Conservation (phyloP, 179 eudicot species). For the Monotropa hypopitys region DNA sequence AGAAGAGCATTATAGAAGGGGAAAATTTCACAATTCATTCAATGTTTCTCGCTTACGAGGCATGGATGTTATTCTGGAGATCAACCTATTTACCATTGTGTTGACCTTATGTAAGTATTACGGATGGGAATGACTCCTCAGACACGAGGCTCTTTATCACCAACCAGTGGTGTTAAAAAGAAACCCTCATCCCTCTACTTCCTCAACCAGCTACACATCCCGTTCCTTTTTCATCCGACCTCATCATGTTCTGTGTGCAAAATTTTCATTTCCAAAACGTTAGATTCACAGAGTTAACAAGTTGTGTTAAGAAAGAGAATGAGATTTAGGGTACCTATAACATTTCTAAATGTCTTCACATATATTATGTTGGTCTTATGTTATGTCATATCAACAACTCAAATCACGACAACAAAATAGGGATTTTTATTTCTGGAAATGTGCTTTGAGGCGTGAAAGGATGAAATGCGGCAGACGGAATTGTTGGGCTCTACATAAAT, state of each 20-base stretch:
- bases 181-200: neutral
- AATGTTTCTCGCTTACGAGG: neutral
- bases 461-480: neutral
- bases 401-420: neutral
- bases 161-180: neutral
- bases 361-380: neutral
- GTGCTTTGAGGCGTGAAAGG: neutral
- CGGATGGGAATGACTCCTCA: neutral
- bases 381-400: neutral
- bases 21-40: neutral
- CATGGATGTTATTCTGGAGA: neutral
- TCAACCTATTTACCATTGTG: neutral
- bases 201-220: neutral
- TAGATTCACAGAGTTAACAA: neutral
- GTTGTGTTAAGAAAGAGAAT: neutral
- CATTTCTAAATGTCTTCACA: neutral
- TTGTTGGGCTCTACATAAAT: neutral
- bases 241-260: neutral
- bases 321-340: neutral
- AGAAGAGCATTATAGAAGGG: neutral
- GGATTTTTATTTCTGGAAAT: neutral
- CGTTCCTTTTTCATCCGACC: neutral
- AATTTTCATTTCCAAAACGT: neutral
- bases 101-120: neutral
- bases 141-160: neutral